These are phyloP conservation scores for Euphorbia tirucalli DNA, from an alignment of 345 rosid species.

Conservation along the genomic window DNA sequence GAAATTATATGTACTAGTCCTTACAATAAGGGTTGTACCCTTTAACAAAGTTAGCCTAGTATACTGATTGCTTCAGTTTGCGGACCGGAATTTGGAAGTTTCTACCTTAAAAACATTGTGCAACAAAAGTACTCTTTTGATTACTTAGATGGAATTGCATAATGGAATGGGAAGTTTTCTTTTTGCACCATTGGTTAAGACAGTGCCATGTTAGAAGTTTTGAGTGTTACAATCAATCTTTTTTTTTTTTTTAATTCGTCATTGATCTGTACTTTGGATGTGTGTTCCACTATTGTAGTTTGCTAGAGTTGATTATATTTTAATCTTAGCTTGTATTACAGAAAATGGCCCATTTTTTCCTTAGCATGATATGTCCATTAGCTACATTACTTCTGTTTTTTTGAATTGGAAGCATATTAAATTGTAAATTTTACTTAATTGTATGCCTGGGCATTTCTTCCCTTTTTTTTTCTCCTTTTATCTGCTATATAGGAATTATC, in stretches of 20 bases:
- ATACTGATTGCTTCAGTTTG: background rate
- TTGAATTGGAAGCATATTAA: background rate
- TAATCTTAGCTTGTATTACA: background rate
- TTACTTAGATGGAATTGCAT: background rate
- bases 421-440: background rate
- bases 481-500: too few relatives aligned
- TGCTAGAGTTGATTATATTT: background rate
- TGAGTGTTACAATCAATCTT: background rate
- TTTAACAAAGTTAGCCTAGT: background rate
- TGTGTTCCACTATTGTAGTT: background rate
- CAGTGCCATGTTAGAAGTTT: background rate
- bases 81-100: background rate
- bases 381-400: background rate
- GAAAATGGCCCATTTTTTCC: background rate
- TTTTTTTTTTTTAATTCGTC: too few relatives aligned
- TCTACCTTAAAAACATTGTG: background rate
- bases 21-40: background rate
- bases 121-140: background rate
- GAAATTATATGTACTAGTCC: background rate
- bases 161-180: too few relatives aligned
- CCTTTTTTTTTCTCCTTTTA: too few relatives aligned
- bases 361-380: background rate
- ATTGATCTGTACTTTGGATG: background rate
- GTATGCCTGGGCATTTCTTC: background rate
- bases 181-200: too few relatives aligned